phyloP scores from a whole-genome alignment of 331 rosid genomes.

The Phaseolus coccineus region DNA sequence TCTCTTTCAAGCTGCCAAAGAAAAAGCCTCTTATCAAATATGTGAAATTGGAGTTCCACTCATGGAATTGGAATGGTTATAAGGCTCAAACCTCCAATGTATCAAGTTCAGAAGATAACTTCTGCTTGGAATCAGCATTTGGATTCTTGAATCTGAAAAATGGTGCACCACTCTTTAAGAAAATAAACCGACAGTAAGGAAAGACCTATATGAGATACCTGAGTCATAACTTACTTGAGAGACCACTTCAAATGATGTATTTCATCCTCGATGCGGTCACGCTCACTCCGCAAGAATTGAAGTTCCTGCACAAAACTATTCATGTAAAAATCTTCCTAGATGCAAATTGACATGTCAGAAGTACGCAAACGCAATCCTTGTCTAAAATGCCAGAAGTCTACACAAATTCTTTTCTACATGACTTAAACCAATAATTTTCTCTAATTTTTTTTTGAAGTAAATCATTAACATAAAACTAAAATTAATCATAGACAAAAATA shows the following conservation, averaged over 20 bases:
- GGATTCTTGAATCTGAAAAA: constrained; percentile 69
- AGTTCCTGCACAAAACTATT: constrained; percentile 64
- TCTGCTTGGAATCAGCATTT: constrained; percentile 54
- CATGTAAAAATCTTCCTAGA: constrained; percentile 32
- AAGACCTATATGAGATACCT: constrained; percentile 24
- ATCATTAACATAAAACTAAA: neutral
- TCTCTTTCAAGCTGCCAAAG: constrained; percentile 66
- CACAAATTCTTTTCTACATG: constrained; percentile 12
- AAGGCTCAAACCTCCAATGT: constrained; percentile 69
- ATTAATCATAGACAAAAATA: constrained; percentile 4
- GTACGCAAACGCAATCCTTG: neutral
- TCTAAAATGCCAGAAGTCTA: constrained; percentile 11
- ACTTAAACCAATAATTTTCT: neutral
- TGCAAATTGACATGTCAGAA: neutral
- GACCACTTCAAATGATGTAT: constrained; percentile 85
- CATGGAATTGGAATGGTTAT: constrained; percentile 23
- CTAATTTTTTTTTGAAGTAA: constrained; percentile 16
- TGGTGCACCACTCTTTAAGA: constrained; percentile 26
- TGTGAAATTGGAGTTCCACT: constrained; percentile 25
- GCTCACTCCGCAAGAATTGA: constrained; percentile 78
- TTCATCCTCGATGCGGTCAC: constrained; percentile 86
- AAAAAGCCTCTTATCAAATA: constrained; percentile 21
- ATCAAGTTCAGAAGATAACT: constrained; percentile 55
- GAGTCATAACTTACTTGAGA: constrained; percentile 67
- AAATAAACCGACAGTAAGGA: constrained; percentile 22